Conservation (phyloP, 1,284 basidiomycete genomes). For the Rhodotorula sp. region DNA sequence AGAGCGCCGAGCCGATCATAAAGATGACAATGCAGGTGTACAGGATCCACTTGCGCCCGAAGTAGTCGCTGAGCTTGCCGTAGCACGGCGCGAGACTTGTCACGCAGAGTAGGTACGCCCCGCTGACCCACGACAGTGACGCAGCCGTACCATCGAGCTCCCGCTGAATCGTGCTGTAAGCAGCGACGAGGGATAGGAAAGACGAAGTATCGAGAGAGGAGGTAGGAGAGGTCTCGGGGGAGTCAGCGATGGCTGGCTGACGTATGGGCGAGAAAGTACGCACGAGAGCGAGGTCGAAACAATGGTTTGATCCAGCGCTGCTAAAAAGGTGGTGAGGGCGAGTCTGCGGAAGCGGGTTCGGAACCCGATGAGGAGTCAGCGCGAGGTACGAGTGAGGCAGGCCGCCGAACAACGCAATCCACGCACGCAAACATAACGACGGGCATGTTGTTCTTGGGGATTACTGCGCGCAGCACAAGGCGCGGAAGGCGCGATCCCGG, state of each 20-base stretch:
- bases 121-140: slow-evolving; percentile 27
- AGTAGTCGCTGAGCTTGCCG: slow-evolving; percentile 64
- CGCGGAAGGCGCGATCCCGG: background rate
- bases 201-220: no score
- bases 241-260: no score
- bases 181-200: no score
- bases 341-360: slow-evolving; percentile 5
- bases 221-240: no score
- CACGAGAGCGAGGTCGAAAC: slow-evolving; percentile 40
- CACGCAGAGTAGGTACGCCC: slow-evolving; percentile 60
- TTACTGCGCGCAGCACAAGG: background rate
- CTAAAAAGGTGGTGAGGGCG: slow-evolving; percentile 62
- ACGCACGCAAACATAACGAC: slow-evolving; percentile 19
- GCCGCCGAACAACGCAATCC: background rate
- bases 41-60: slow-evolving; percentile 72
- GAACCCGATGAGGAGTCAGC: background rate
- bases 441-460: slow-evolving; percentile 11
- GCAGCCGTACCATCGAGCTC: slow-evolving; percentile 33
- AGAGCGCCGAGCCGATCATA: slow-evolving; percentile 76
- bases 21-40: slow-evolving; percentile 69
- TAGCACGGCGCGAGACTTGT: slow-evolving; percentile 55
- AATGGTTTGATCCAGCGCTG: slow-evolving; percentile 55
- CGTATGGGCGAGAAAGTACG: no score
- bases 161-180: slow-evolving; percentile 28
- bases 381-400: background rate